A percentile compares a stretch with the other conserved stretches of the same genome.
Evolutionary conservation across 179 eudicot genomes (phyloP).

Genomic region (Patellifolia procumbens): DNA sequence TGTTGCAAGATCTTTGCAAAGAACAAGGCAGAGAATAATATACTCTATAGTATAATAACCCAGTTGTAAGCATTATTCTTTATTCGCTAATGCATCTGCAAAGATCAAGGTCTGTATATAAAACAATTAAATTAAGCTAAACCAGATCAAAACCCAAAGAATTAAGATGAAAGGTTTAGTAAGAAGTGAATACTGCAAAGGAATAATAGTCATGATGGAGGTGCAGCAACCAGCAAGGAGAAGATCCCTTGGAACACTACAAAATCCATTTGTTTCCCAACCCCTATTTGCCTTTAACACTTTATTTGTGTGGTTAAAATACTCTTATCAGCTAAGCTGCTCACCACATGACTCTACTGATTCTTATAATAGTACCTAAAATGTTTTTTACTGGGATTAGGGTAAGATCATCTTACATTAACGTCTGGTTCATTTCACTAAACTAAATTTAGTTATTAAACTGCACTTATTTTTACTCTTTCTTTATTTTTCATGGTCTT

Average conservation of each 20-base stretch:
- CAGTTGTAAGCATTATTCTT: no score
- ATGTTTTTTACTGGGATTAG: background rate
- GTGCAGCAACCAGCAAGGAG: no score
- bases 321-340: background rate
- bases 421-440: no score
- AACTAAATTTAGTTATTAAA: no score
- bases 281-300: constrained; percentile 5
- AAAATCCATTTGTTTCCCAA: constrained; percentile 51
- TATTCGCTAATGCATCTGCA: no score
- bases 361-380: constrained; percentile 2
- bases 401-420: no score
- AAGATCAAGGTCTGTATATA: no score
- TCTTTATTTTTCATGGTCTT: no score
- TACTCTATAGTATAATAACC: background rate
- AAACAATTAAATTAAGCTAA: background rate
- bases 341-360: constrained; percentile 16
- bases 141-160: constrained; percentile 18
- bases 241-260: constrained; percentile 66
- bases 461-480: no score
- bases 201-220: constrained; percentile 39
- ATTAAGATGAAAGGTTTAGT: constrained; percentile 35
- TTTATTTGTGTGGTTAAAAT: no score
- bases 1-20: constrained; percentile 20
- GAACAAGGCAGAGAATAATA: constrained; percentile 20
- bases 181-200: constrained; percentile 30